Base-by-base conservation (phyloP, 805 yeast genomes). In the Candida adriatica region DNA sequence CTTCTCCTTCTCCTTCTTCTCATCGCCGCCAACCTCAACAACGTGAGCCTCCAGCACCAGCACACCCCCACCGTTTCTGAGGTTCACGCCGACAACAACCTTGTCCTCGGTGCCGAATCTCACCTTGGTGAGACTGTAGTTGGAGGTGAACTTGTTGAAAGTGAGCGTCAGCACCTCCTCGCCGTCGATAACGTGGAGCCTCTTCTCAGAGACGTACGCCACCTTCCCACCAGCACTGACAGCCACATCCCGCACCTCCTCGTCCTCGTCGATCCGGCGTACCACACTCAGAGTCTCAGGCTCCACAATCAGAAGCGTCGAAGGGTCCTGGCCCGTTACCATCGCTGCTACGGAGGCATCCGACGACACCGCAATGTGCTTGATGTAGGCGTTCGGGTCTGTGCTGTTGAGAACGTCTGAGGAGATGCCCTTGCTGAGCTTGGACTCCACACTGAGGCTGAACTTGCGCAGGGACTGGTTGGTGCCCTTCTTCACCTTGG, bases 401-500 rank as follows among this genome's bases (percentile, higher is more conserved):
- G 45, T 63, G 8, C 74, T 56, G 35, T 76, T 51, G 24, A 59
- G 56, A 42, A 71, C 59, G 54, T 79, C 86, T 28, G 74, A 70
- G 18, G 81, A 68, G 34, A 70, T 75, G 45, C 71, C 75, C 43
- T 78, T 59, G 50, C 75, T 84, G 28, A 79, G 33, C 11, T 30
- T 77, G 10, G 22, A 11, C 11, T 19, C 22, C 11, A 8, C 11
- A 13, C 35, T 33, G 9, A 49, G 34, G 14, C 38, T 27, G 47
- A 72, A 82, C 51, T 79, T 78, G 36, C 95, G 63, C 48, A 90
- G 55, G 56, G 82, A 88, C 46, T 75, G 71, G 54, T 86, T 84
- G 39, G 66, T 59, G 35, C 76, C 79, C 51, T 66, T 65, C 30
- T 73, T 66, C 48, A 81, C 72, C 43, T 70, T 64, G 27, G 64